phyloP scores from a whole-genome alignment of 805 yeast species.

The Yarrowia deformans region DNA sequence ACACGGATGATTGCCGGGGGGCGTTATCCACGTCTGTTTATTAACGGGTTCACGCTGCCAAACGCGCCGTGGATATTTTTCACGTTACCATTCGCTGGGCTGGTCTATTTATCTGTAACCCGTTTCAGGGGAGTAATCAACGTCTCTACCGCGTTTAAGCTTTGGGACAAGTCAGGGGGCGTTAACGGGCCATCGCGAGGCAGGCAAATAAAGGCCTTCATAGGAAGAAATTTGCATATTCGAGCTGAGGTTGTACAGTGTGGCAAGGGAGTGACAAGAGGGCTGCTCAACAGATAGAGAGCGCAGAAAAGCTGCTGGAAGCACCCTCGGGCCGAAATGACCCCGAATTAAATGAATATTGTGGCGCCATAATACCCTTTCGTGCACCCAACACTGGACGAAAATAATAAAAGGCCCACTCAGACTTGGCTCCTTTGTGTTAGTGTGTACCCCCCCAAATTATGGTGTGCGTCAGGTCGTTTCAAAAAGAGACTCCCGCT shows the following conservation, averaged over 20 bases:
- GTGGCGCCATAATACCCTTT: not conserved
- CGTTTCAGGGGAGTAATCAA: constrained; percentile 28
- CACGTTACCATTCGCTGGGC: not conserved
- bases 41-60: too few relatives aligned
- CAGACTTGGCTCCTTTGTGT: not conserved
- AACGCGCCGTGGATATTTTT: not conserved
- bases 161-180: constrained; percentile 35
- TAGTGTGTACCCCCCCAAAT: too few relatives aligned
- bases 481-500: constrained; percentile 10
- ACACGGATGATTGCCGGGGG: not conserved
- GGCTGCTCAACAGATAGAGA: not conserved
- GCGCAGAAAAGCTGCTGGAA: too few relatives aligned
- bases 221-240: constrained; percentile 20
- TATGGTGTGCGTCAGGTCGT: not conserved
- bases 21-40: constrained; percentile 6
- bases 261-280: not conserved
- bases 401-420: not conserved
- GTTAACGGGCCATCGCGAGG: constrained; percentile 38
- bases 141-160: constrained; percentile 13
- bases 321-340: not conserved
- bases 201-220: constrained; percentile 15
- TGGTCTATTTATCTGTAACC: constrained; percentile 28
- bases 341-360: not conserved
- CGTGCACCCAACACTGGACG: not conserved
- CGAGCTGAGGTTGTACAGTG: constrained; percentile 6